A percentile compares a stretch with the other conserved stretches of the same genome.
These are phyloP conservation scores for Cyathus striatus DNA, from an alignment of 768 basidiomycete genomes.

Conservation along the genomic window DNA sequence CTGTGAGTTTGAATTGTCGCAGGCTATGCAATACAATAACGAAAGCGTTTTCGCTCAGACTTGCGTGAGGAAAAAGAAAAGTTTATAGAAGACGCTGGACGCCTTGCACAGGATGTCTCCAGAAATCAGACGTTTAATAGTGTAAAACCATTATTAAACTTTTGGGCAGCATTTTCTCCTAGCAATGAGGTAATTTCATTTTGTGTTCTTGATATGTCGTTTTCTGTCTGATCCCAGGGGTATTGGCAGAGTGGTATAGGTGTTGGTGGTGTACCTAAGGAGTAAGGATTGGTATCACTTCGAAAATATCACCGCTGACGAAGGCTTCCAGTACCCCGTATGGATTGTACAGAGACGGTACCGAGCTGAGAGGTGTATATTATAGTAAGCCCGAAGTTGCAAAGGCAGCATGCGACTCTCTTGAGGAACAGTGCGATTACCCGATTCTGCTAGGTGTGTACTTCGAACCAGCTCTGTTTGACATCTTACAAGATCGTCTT, in stretches of 20 bases:
- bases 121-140: conserved; percentile 73
- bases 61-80: conserved; percentile 48
- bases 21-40: not conserved
- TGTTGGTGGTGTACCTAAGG: conserved; percentile 58
- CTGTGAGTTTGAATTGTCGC: conserved; percentile 39
- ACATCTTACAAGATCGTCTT: not conserved
- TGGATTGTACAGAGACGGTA: conserved; percentile 74
- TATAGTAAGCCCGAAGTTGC: conserved; percentile 66
- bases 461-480: not conserved
- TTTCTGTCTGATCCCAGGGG: not conserved
- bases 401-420: conserved; percentile 57
- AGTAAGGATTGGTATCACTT: conserved; percentile 36
- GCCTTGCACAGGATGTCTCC: conserved; percentile 66
- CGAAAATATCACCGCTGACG: not conserved
- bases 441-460: conserved; percentile 65
- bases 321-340: conserved; percentile 52
- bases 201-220: not conserved
- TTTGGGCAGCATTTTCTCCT: conserved; percentile 76
- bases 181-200: conserved; percentile 56
- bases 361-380: conserved; percentile 70
- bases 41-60: conserved; percentile 32
- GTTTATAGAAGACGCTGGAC: conserved; percentile 60
- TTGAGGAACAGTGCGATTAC: conserved; percentile 66
- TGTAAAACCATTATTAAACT: conserved; percentile 71
- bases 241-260: conserved; percentile 63